Percentiles rank a stretch among this genome's conserved stretches.
These are phyloP conservation scores for Vaccinium macrocarpon DNA, from an alignment of 148 eudicot species.

Conservation along the genomic window DNA sequence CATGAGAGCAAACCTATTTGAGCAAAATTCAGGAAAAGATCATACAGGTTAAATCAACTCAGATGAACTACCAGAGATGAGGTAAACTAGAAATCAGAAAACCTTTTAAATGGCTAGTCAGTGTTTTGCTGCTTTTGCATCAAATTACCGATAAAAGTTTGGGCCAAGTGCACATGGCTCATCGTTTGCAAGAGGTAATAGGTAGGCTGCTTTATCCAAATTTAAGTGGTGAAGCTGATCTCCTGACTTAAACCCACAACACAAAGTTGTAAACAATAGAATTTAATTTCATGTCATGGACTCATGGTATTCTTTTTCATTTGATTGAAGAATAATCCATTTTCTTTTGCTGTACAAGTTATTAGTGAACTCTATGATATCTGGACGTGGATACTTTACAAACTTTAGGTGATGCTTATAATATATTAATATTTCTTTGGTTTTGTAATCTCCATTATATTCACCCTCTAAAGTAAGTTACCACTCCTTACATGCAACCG, in stretches of 20 bases:
- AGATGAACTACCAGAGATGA: background rate
- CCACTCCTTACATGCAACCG: background rate
- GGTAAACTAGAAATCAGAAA: background rate
- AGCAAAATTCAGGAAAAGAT: constrained; percentile 3
- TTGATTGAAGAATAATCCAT: background rate
- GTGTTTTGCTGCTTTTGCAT: background rate
- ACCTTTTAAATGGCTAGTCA: background rate
- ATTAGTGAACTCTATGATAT: background rate
- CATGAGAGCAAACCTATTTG: constrained; percentile 88
- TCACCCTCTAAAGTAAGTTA: background rate
- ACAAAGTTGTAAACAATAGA: background rate
- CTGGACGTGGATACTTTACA: background rate
- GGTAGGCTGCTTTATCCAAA: background rate
- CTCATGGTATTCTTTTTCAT: background rate
- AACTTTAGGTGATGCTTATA: background rate
- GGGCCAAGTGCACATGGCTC: background rate
- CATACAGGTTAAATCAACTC: background rate
- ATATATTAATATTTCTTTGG: background rate
- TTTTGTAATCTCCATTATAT: background rate
- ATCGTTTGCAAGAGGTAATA: background rate
- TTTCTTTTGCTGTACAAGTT: background rate
- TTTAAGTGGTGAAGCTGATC: background rate
- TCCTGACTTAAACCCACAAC: background rate
- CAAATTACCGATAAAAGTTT: background rate
- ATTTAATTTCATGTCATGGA: background rate